A percentile compares a stretch with the other conserved stretches of the same genome.
phyloP scores from a whole-genome alignment of 331 rosid genomes.

The Quercus phellos region DNA sequence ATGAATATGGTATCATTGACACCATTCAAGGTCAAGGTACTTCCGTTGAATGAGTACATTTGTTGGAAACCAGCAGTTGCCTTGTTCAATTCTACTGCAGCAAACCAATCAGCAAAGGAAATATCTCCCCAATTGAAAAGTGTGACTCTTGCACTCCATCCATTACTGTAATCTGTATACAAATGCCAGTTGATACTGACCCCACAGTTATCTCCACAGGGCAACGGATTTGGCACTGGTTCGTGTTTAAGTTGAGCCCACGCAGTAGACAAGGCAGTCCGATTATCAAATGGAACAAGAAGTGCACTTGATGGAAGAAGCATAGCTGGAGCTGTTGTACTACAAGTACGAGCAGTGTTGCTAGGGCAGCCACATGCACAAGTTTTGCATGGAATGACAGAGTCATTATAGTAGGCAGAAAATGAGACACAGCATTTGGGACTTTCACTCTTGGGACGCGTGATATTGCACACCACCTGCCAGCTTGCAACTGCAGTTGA shows the following conservation, averaged over 20 bases:
- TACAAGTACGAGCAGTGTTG: constrained; percentile 53
- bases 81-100: constrained; percentile 78
- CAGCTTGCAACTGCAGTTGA: constrained; percentile 86
- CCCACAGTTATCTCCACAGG: constrained; percentile 92
- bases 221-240: constrained; percentile 55
- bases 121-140: constrained; percentile 90
- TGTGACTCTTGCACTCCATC: constrained; percentile 93
- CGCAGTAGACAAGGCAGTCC: constrained; percentile 54
- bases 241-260: constrained; percentile 73
- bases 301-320: constrained; percentile 84
- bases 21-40: constrained; percentile 37
- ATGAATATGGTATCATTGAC: constrained; percentile 65
- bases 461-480: constrained; percentile 96
- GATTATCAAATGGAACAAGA: constrained; percentile 84
- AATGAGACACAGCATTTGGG: constrained; percentile 92
- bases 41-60: constrained; percentile 88
- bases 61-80: constrained; percentile 78
- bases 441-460: constrained; percentile 38
- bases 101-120: constrained; percentile 78
- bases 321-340: constrained; percentile 64
- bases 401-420: constrained; percentile 83
- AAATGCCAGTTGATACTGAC: constrained; percentile 91
- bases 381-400: constrained; percentile 85
- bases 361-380: constrained; percentile 96
- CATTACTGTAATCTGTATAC: constrained; percentile 55